A percentile compares a stretch with the other conserved stretches of the same genome.
Evolutionary conservation across 192 early-diverging fungal species (phyloP).

Genomic region (Paraglomus brasilianum): DNA sequence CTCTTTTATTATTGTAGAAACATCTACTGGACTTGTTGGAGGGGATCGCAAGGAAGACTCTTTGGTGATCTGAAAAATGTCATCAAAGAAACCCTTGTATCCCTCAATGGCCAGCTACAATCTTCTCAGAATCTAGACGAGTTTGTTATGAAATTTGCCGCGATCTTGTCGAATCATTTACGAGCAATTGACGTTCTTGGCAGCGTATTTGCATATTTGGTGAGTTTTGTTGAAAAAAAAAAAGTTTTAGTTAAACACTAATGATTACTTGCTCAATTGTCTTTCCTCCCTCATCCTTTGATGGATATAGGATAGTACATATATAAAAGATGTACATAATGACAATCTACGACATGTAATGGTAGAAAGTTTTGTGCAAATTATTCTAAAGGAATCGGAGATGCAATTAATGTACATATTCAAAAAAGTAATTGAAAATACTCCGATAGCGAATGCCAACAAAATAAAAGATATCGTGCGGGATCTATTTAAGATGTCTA

Average conservation of each 20-base stretch:
- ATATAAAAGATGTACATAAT: conserved; percentile 17
- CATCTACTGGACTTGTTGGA: conserved; percentile 38
- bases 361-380: not conserved
- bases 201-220: conserved; percentile 36
- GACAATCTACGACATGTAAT: conserved; percentile 11
- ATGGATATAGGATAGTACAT: conserved; percentile 27
- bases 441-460: conserved; percentile 7
- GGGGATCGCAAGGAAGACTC: conserved; percentile 29
- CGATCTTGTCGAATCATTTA: conserved; percentile 27
- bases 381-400: conserved; percentile 18
- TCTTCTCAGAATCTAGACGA: not conserved
- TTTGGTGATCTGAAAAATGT: conserved; percentile 8
- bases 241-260: not conserved
- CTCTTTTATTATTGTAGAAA: not conserved
- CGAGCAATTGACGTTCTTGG: conserved; percentile 24
- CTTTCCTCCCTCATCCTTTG: not conserved
- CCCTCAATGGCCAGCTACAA: conserved; percentile 13
- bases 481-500: conserved; percentile 19
- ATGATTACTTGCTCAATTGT: not conserved
- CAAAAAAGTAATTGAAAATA: conserved; percentile 11
- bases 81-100: conserved; percentile 14
- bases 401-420: conserved; percentile 23
- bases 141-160: conserved; percentile 21
- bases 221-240: not conserved
- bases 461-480: not conserved